A percentile compares a stretch with the other conserved stretches of the same genome.
phyloP scores from a whole-genome alignment of 345 rosid species.

The Bretschneidera sinensis region DNA sequence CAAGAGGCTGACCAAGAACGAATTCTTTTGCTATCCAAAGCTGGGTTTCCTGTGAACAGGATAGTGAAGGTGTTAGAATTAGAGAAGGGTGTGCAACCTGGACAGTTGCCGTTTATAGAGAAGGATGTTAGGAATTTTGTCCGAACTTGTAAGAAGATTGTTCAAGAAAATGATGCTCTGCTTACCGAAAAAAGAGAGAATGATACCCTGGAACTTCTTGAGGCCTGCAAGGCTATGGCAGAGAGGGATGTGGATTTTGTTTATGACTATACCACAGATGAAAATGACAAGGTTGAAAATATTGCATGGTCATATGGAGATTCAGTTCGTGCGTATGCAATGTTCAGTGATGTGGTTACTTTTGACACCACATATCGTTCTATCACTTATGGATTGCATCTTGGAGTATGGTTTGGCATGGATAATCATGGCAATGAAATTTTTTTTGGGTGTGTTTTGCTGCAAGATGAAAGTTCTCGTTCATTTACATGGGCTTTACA shows the following conservation, averaged over 20 bases:
- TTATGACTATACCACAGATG: constrained; percentile 65
- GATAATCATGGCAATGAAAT: constrained; percentile 62
- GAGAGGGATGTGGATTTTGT: constrained; percentile 68
- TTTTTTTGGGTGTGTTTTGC: constrained; percentile 72
- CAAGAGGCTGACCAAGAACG: constrained; percentile 84
- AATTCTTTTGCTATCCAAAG: constrained; percentile 81
- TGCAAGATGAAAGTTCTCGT: constrained; percentile 66
- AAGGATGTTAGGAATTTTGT: constrained; percentile 93
- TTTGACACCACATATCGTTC: constrained; percentile 77
- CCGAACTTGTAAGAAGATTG: constrained; percentile 73
- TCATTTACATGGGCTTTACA: constrained; percentile 93
- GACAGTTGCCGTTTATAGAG: constrained; percentile 84
- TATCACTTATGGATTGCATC: constrained; percentile 72
- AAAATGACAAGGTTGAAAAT: constrained; percentile 63
- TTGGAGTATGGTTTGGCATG: constrained; percentile 80
- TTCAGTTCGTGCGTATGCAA: constrained; percentile 44
- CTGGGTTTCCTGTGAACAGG: constrained; percentile 87
- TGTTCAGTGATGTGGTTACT: constrained; percentile 72
- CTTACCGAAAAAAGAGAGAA: constrained; percentile 69
- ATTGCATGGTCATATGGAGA: constrained; percentile 86
- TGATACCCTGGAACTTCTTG: constrained; percentile 68
- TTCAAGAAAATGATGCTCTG: constrained; percentile 83
- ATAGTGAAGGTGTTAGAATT: constrained; percentile 82
- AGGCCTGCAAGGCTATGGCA: constrained; percentile 59
- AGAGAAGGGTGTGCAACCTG: constrained; percentile 83